Evolutionary conservation across 257 asterid species (phyloP).

Genomic region (Solanum dulcamara): DNA sequence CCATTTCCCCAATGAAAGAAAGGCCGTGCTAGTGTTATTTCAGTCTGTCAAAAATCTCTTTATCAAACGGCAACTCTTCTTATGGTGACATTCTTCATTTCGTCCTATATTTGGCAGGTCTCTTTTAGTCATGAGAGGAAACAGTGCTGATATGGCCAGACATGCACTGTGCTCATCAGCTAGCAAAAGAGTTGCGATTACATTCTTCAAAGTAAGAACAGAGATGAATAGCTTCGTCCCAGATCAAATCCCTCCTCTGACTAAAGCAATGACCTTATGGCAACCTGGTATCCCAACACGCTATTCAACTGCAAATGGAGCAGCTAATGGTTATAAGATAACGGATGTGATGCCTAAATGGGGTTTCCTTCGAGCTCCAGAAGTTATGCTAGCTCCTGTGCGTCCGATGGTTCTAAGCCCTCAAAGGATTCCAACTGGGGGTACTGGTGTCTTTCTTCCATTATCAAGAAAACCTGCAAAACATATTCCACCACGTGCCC

Average conservation of each 20-base stretch:
- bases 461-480: background rate
- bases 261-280: slow-evolving; percentile 62
- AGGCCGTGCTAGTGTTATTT: background rate
- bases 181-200: slow-evolving; percentile 71
- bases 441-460: slow-evolving; percentile 5
- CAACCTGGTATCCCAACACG: slow-evolving; percentile 53
- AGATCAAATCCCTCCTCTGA: slow-evolving; percentile 16
- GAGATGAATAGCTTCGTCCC: slow-evolving; percentile 19
- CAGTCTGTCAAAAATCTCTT: background rate
- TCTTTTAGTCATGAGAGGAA: slow-evolving; percentile 83
- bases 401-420: background rate
- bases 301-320: slow-evolving; percentile 23
- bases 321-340: background rate
- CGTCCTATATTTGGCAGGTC: slow-evolving; percentile 38
- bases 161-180: slow-evolving; percentile 87
- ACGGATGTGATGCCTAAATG: slow-evolving; percentile 22
- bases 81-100: background rate
- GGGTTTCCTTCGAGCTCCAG: slow-evolving; percentile 48
- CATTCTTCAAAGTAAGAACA: slow-evolving; percentile 63
- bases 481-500: slow-evolving; percentile 9
- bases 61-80: background rate
- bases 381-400: slow-evolving; percentile 21
- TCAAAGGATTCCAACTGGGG: background rate
- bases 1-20: background rate
- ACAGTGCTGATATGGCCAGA: slow-evolving; percentile 78